Evolutionary conservation across 306 rosid species (phyloP).

Genomic region (Rubus parviflorus): DNA sequence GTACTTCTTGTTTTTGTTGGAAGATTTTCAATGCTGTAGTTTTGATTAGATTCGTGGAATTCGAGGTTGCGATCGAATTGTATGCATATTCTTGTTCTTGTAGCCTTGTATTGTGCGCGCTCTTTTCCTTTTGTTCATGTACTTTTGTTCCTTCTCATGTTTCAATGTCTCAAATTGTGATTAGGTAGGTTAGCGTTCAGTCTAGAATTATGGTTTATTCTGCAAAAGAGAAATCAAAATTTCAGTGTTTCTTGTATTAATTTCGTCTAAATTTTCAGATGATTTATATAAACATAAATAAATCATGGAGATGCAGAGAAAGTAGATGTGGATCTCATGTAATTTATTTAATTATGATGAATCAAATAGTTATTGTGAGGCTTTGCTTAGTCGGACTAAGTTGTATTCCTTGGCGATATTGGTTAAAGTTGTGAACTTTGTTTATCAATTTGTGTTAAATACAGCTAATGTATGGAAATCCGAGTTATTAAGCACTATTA

Average conservation of each 20-base stretch:
- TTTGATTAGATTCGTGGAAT: slow-evolving; percentile 11
- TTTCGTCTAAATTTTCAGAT: not conserved
- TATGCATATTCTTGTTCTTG: not conserved
- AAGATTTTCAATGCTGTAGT: not conserved
- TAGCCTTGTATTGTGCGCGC: not conserved
- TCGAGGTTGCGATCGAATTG: not conserved
- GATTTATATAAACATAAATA: not conserved
- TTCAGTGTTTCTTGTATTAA: not conserved
- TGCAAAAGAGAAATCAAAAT: not conserved
- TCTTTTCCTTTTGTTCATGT: not conserved
- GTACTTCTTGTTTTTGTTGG: not conserved
- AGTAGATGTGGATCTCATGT: slow-evolving; percentile 10
- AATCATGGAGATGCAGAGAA: slow-evolving; percentile 2
- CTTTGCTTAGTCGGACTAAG: slow-evolving; percentile 1
- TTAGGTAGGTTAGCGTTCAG: not conserved
- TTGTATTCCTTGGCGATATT: slow-evolving; percentile 1
- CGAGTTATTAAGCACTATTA: not conserved
- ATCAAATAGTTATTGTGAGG: not conserved
- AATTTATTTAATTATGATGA: not conserved
- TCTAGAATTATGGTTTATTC: not conserved
- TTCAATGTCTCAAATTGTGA: not conserved
- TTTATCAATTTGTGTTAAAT: too few relatives aligned
- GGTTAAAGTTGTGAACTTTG: not conserved
- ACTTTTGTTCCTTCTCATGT: not conserved
- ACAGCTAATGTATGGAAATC: not conserved